phyloP scores from a whole-genome alignment of 331 rosid genomes.

The Malus hybrid region DNA sequence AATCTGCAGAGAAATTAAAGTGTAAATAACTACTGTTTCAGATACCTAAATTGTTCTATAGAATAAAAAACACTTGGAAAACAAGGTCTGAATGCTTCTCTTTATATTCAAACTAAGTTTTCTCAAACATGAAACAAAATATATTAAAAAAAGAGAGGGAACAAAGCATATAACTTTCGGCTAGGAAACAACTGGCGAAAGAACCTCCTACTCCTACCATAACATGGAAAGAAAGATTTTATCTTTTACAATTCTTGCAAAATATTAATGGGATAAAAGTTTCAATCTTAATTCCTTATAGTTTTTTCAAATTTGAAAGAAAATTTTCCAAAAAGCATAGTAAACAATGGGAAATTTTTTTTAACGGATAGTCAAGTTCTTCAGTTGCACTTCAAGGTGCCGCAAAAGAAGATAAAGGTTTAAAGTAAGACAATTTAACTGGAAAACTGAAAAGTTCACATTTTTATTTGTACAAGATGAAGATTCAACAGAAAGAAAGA shows the following conservation, averaged over 20 bases:
- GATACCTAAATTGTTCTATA: not conserved
- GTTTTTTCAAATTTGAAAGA: not conserved
- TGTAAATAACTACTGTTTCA: not conserved
- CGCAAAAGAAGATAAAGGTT: not conserved
- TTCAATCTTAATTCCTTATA: not conserved
- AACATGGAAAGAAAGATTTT: not conserved
- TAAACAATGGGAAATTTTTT: no score
- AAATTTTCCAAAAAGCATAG: not conserved
- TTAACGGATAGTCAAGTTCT: not conserved
- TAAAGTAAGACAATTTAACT: not conserved
- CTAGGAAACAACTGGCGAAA: not conserved
- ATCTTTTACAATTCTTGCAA: not conserved
- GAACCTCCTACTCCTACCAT: not conserved
- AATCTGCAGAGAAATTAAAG: slow-evolving; percentile 7
- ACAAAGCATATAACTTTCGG: slow-evolving; percentile 21
- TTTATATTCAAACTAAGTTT: slow-evolving; percentile 28
- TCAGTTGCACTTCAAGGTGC: no score
- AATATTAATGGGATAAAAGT: not conserved
- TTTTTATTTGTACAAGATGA: not conserved
- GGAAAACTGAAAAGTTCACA: not conserved
- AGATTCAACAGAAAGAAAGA: not conserved
- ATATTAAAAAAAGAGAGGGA: not conserved
- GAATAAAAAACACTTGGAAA: not conserved
- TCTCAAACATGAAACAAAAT: not conserved
- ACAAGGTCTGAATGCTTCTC: slow-evolving; percentile 46